A percentile compares a stretch with the other conserved stretches of the same genome.
These are phyloP conservation scores for Yamadazyma siamensis DNA, from an alignment of 1,139 yeast species.

Conservation along the genomic window DNA sequence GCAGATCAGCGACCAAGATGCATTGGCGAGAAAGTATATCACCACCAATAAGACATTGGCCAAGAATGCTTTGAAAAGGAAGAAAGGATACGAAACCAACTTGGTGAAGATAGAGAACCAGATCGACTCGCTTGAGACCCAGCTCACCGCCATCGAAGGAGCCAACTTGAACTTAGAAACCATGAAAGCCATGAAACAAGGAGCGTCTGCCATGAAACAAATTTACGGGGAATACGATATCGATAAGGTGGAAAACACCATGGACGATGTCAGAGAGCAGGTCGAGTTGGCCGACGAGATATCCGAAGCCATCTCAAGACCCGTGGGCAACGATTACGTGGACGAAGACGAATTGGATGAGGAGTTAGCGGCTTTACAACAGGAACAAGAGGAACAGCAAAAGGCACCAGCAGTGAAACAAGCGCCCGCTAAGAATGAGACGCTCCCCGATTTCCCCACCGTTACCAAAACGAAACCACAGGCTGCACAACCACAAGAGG, in stretches of 20 bases:
- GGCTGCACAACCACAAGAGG: slow-evolving; percentile 45
- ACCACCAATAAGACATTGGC: slow-evolving; percentile 70
- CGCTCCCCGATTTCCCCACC: slow-evolving; percentile 49
- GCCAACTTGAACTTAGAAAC: slow-evolving; percentile 97
- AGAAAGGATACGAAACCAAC: slow-evolving; percentile 77
- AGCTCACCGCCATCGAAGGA: slow-evolving; percentile 83
- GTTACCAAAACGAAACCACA: slow-evolving; percentile 38
- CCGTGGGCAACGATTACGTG: slow-evolving; percentile 71
- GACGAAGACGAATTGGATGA: slow-evolving; percentile 87
- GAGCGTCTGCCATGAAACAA: slow-evolving; percentile 94
- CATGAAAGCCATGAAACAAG: slow-evolving; percentile 98
- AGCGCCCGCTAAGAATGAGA: slow-evolving; percentile 15
- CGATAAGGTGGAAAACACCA: slow-evolving; percentile 96
- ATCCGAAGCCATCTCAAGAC: slow-evolving; percentile 92
- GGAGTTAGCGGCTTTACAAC: slow-evolving; percentile 85
- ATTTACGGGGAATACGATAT: slow-evolving; percentile 94
- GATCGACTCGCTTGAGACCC: slow-evolving; percentile 85
- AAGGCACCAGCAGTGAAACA: slow-evolving; percentile 15
- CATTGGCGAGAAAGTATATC: slow-evolving; percentile 68
- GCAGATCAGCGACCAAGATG: slow-evolving; percentile 81
- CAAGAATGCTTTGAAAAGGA: slow-evolving; percentile 81
- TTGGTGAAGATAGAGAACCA: slow-evolving; percentile 81
- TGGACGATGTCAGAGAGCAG: slow-evolving; percentile 98
- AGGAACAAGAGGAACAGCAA: slow-evolving; percentile 57
- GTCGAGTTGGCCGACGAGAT: slow-evolving; percentile 94